Conservation (phyloP, 352 stramenopile genomes). For the Albugo candida region DNA sequence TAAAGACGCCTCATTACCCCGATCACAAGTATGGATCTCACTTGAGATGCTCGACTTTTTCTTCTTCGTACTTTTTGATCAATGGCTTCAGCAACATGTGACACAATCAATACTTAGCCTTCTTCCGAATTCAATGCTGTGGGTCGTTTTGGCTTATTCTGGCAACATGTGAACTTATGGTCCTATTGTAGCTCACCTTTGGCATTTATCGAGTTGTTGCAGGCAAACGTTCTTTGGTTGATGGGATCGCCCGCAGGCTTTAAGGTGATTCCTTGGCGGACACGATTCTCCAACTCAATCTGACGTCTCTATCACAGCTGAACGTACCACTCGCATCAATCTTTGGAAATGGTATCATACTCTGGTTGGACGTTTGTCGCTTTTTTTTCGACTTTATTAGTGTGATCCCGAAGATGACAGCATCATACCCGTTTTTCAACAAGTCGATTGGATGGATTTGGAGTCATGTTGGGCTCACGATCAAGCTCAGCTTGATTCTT, state of each 20-base stretch:
- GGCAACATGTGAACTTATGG: too few relatives aligned
- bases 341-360: conserved; percentile 61
- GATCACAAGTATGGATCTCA: too few relatives aligned
- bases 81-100: too few relatives aligned
- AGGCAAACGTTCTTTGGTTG: conserved; percentile 16
- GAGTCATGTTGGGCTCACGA: conserved; percentile 29
- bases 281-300: too few relatives aligned
- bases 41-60: too few relatives aligned
- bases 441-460: background rate
- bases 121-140: too few relatives aligned
- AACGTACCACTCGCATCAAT: conserved; percentile 79
- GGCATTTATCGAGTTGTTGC: too few relatives aligned
- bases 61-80: too few relatives aligned
- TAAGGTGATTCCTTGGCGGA: conserved; percentile 17
- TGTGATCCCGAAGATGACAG: background rate
- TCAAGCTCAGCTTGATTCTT: conserved; percentile 44
- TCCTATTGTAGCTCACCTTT: too few relatives aligned
- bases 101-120: too few relatives aligned
- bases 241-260: conserved; percentile 60
- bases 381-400: conserved; percentile 21
- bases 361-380: conserved; percentile 62
- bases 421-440: conserved; percentile 5
- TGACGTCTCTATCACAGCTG: conserved; percentile 15
- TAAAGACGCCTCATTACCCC: too few relatives aligned
- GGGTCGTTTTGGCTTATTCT: too few relatives aligned